Base-by-base conservation (phyloP, 225 moss, liverwort and hornwort genomes). In the Pleurozium schreberi region DNA sequence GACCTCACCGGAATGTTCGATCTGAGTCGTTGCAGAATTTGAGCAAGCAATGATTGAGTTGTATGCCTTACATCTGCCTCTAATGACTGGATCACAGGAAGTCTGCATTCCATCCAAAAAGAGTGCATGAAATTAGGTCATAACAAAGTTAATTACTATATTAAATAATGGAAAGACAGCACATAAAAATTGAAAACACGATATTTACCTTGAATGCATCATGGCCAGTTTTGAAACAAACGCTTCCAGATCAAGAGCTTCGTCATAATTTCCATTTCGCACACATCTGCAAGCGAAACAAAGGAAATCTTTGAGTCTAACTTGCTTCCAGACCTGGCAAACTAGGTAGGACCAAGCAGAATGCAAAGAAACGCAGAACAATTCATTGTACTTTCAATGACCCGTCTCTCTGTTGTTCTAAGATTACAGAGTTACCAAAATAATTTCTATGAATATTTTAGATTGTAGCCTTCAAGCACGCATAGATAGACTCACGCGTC, bases 241-340 rank as follows among this genome's bases (percentile, higher is more conserved):
- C 50, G 97, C 97, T 96, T 99, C 97, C 85, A 99, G 93, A 92
- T 99, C 98, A 90, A 99, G 95, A 91, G 98, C 98, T 94, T 99
- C 98, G 83, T 99, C 98, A 80, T 97, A 99, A 90, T 99, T 99
- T 60, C 97, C 98, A 91, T 99, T 99, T 86, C 98, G 97, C 42
- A 97, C 98, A 93, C 97, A 99, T 67, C 98, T 98, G 94, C 90
- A 90, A 88, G 86, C 25, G 42, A 90, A 67, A 59, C 69, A 82
- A 75, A 75, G 62, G 53, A 69, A 64, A 67, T n/a, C 33, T 76
- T 60, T 43, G 38, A 88, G 40, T 84, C 49, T 55, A 74, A 80
- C 28, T 71, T 78, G 38, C 58, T 80, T 73, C 60, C 53, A 82
- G 50, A 87, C 61, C 64, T 75, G 58, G 50, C 11, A 86, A 85